Base-by-base conservation (phyloP, 2,329 filamentous ascomycete species). In the Aspergillus sp. region DNA sequence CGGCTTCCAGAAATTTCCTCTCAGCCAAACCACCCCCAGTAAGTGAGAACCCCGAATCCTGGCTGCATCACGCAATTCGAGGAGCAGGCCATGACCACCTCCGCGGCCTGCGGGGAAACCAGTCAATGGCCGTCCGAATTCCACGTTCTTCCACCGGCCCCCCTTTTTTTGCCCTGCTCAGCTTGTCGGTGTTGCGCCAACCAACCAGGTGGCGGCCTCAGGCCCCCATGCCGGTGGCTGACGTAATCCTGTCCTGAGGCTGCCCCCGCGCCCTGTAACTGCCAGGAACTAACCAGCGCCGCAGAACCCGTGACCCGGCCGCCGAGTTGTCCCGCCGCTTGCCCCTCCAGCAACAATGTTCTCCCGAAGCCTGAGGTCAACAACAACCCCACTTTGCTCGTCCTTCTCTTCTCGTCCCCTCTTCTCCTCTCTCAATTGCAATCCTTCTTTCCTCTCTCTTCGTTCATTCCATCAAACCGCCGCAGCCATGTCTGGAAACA, bases 401-500 rank as follows among this genome's bases (percentile, higher is more conserved):
- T 66, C 71, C 69, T 75, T 73, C 69, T 73, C 70, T 71, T 71
- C 67, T 67, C 65, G 64, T 65, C 72, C 73, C 71, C 64, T 70
- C 65, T 70, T 65, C 64, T 70, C 72, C 62, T 65, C 71, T 64
- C 65, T 69, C 71, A 67, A 66, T 73, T 71, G 66, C 65, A 68
- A 67, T 57, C 60, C 65, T 52, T 64, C 65, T 54, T 68, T 69
- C 67, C 70, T 74, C 69, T 71, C 69, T 75, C 69, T 72, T 72
- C 73, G 84, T 76, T 77, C 78, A 67, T 89, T 88, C 75, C 81
- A 84, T 76, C 82, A 86, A 73, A 83, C 90, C 77, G 80, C 88
- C 73, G 81, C 85, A 83, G 88, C 84, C 78, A 96, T 96, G 92
- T 81, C 83, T 56, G 46, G 42, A 75, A 80, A 86, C 65, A 67